Conservation (phyloP, 176 grass and related monocot species). For the Oryza glumipatula region DNA sequence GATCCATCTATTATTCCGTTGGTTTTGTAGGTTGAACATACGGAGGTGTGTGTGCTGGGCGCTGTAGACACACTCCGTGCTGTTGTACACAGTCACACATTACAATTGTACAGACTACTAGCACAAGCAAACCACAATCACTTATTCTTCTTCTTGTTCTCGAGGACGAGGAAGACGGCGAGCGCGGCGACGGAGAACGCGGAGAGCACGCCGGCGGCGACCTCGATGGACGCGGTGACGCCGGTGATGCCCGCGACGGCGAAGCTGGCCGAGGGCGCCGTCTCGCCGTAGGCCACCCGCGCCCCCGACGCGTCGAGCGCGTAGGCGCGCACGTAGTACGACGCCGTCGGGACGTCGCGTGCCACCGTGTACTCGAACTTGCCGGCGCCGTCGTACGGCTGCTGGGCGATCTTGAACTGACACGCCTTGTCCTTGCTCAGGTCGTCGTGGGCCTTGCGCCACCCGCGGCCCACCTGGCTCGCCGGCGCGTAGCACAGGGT, state of each 20-base stretch:
- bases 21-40: background rate
- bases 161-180: slow-evolving; percentile 51
- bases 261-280: slow-evolving; percentile 41
- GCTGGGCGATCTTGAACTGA: slow-evolving; percentile 52
- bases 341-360: slow-evolving; percentile 52
- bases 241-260: slow-evolving; percentile 53
- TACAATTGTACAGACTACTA: background rate
- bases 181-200: slow-evolving; percentile 51
- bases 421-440: slow-evolving; percentile 88
- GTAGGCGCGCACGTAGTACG: slow-evolving; percentile 72
- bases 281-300: slow-evolving; percentile 61
- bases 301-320: slow-evolving; percentile 48
- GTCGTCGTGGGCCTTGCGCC: slow-evolving; percentile 61
- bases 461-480: slow-evolving; percentile 67
- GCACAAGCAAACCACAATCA: slow-evolving; percentile 2
- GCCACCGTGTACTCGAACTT: slow-evolving; percentile 38
- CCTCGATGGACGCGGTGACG: slow-evolving; percentile 37
- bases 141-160: slow-evolving; percentile 55
- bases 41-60: no score
- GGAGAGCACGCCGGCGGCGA: slow-evolving; percentile 63
- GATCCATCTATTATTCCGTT: background rate
- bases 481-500: slow-evolving; percentile 71
- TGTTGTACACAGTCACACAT: background rate
- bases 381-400: slow-evolving; percentile 33
- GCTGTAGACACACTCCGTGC: no score